phyloP scores from a whole-genome alignment of 768 basidiomycete genomes.

The Boletales sp. region DNA sequence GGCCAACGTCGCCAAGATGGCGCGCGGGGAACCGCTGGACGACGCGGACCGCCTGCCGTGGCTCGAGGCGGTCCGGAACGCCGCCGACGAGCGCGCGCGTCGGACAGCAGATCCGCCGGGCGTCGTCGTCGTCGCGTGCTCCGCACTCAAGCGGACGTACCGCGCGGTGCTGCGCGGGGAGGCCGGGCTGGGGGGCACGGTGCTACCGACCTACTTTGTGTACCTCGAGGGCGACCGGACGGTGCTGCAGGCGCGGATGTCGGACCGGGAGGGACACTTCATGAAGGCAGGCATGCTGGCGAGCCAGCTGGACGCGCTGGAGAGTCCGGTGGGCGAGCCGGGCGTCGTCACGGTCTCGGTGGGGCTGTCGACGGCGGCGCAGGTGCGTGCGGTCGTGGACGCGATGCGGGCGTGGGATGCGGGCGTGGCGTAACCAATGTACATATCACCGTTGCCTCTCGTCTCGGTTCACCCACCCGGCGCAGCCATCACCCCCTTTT shows the following conservation, averaged over 20 bases:
- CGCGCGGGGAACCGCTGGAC: conserved; percentile 64
- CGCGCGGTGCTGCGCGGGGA: conserved; percentile 71
- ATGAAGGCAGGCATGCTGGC: conserved; percentile 84
- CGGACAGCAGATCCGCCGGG: too few species aligned
- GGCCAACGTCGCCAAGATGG: conserved; percentile 87
- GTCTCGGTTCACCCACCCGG: too few species aligned
- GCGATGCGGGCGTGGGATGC: not conserved
- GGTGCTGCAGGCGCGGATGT: conserved; percentile 61
- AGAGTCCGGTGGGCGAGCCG: conserved; percentile 64
- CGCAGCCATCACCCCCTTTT: too few species aligned
- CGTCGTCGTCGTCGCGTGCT: conserved; percentile 77
- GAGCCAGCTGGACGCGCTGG: conserved; percentile 69
- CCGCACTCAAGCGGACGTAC: conserved; percentile 77
- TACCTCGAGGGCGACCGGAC: conserved; percentile 64
- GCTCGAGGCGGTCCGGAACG: conserved; percentile 68
- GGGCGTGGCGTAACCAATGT: too few species aligned
- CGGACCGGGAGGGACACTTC: conserved; percentile 65
- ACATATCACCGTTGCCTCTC: too few species aligned
- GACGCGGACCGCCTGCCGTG: conserved; percentile 86
- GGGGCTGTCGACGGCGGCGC: conserved; percentile 50
- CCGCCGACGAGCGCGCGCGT: conserved; percentile 26
- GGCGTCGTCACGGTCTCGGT: conserved; percentile 64
- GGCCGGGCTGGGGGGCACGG: not conserved
- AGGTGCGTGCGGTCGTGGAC: conserved; percentile 42
- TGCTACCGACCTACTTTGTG: conserved; percentile 71